These are phyloP conservation scores for Colletotrichum australisinense DNA, from an alignment of 2,329 filamentous ascomycete genomes.

Conservation along the genomic window DNA sequence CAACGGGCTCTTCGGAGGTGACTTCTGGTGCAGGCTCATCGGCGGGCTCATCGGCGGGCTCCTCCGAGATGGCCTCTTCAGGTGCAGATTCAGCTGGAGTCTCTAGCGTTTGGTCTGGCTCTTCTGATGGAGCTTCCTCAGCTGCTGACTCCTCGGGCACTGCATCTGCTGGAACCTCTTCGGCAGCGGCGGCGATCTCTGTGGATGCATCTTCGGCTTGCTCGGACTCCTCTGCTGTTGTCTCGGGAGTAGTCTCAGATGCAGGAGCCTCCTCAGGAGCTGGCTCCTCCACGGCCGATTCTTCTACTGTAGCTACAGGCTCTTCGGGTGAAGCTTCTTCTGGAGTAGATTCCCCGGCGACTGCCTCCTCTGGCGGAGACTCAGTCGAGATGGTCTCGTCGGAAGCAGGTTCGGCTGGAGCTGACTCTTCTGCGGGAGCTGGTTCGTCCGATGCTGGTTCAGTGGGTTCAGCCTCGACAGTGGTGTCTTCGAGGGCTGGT, in stretches of 20 bases:
- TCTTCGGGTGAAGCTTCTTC: conserved; percentile 27
- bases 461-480: background rate
- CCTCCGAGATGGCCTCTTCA: background rate
- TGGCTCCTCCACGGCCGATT: conserved; percentile 10
- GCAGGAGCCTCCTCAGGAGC: background rate
- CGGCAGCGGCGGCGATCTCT: background rate
- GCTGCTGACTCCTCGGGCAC: background rate
- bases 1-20: background rate
- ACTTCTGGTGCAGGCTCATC: background rate
- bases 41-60: no score
- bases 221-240: conserved; percentile 8
- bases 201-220: background rate
- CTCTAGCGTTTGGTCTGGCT: background rate
- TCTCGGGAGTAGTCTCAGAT: background rate
- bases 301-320: background rate
- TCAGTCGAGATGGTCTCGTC: background rate
- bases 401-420: background rate
- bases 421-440: background rate
- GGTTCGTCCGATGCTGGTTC: background rate
- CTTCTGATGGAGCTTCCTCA: background rate
- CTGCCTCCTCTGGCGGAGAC: background rate
- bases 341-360: background rate
- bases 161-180: background rate
- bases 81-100: background rate
- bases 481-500: background rate